Base-by-base conservation (phyloP, 768 basidiomycete genomes). In the Candolleomyces efflorescens region DNA sequence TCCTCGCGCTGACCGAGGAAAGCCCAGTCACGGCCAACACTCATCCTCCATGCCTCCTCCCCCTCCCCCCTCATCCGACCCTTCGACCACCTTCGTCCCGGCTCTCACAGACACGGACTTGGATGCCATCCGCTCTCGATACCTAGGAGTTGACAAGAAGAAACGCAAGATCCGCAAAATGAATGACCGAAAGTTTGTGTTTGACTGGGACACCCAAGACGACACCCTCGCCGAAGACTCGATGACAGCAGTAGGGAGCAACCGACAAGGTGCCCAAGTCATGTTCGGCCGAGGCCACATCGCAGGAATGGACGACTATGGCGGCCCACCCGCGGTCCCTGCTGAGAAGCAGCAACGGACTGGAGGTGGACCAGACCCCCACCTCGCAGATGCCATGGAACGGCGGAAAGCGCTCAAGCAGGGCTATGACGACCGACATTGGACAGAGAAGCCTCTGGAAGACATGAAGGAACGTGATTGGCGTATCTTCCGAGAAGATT, bases 401-500 rank as follows among this genome's bases (percentile, higher is more conserved):
- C 76, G 92, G 59, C 77, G 92, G 59, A 85, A 83, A 68, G 92
- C 93, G 11, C 83, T 84, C 58, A 90, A 90, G 74, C 76, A 82
- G 48, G 91, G 90, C 3, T 77, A 91, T 54, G 96, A 98, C 69
- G 97, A 98, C 69, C 80, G 95, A 58, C 97, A 99, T 75, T 99
- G 97, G 97, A 89, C 92, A 0, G 95, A 98, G 15, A 99, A 99
- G 71, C 83, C 87, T 1, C 75, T 98, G 43, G 69, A 79, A 3
- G 94, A 98, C 73, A 98, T 99, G 88, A 93, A 90, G 68, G 97
- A 98, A 66, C 81, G 97, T 49, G 97, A 99, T 69, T 99, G 97
- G 97, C 85, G 97, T 65, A 99, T 99, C 69, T 98, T 99, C 77
- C 78, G 95, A 60, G 97, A 98, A 72, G 97, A 99, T 73, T 99